Base-by-base conservation (phyloP, 805 yeast species). In the Candida quercuum region DNA sequence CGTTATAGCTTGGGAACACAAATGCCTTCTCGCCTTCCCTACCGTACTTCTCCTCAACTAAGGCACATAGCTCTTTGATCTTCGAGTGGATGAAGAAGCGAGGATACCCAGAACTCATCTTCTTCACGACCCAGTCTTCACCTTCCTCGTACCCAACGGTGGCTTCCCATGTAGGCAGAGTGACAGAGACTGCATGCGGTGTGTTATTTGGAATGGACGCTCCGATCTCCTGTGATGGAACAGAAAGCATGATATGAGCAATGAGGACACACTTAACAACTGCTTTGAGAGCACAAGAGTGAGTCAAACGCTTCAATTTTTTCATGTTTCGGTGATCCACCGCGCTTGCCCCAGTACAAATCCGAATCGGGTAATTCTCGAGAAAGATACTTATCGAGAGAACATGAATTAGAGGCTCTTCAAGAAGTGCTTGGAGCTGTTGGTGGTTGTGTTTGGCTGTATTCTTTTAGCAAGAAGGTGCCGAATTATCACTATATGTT, bases 161-260 rank as follows among this genome's bases (percentile, higher is more conserved):
- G 32, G 95, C 87, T 34, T 77, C 83, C 99, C 98, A 93, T 0
- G 96, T 85, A 7, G 99, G 99, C 24, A 91, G 69, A 2, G 95
- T 85, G 33, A 91, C 97, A 11, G 96, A 86, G 2, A 91, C 96
- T 0, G 97, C 96, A 60, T 93, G 98, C 3, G 82, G 79, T 0
- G 94, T 82, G 57, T 86, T 81, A 42, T 85, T 81, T 3, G 99
- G 97, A 41, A 93, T 89, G 2, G 96, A 77, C 14, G 74, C 82
- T 4, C 97, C 97, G 14, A 87, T 73, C 36, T 48, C 53, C 40
- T 54, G 57, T 2, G 57, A 53, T 23, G 56, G 56, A 3, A 6
- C 29, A 14, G 16, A 9, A 12, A 11, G 18, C 29, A 26, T 26
- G n/a, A n/a, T n/a, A n/a, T n/a, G n/a, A n/a, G n/a, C n/a, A n/a